Evolutionary conservation across 2,329 filamentous ascomycete species (phyloP), one percentile per base, ranked within the genome.

Genomic region (Elsinoe necatrix): DNA sequence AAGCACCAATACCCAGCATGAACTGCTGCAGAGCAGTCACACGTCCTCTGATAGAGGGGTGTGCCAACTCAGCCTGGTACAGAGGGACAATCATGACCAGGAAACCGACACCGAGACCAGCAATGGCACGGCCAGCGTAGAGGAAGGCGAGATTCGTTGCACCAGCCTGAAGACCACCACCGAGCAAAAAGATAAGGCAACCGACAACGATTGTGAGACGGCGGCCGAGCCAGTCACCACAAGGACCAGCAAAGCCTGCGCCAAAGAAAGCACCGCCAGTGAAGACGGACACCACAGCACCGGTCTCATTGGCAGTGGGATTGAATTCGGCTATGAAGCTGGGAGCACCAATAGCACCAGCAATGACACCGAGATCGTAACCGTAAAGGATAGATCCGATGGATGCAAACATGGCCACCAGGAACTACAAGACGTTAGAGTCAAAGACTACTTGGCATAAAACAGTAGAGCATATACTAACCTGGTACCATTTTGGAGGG

Each of bases 11-110:
- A 1, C 87, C 87, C 54, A 92, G 16, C 86, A 91, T 91, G 66
- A 91, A 90, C 64, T 91, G 87, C 68, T 91, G 87, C 2, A 92
- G 74, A 27, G 82, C 80, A 0, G 86, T 90, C 29, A 93, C 79
- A 60, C 83, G 76, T 11, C 87, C 88, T 68, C 88, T 81, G 64
- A 92, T 92, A 58, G 78, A 80, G 1, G 88, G 88, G 67, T 92
- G 88, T 2, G 85, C 83, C 21, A 92, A 77, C 65, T 93, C 88
- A 20, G 85, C 86, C 67, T 91, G 87, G 67, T 90, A 92, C 0
- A 91, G 70, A 1, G 87, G 82, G 35, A 85, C 74, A 60, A 84
- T 81, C 81, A 84, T 84, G 61, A 77, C 77, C 6, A 85, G 71
- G 56, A 81, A 74, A 8, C 82, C 82, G 54, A 85, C 78, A 61